Conservation (phyloP, 1,284 basidiomycete genomes). For the Cryptococcus sp. region DNA sequence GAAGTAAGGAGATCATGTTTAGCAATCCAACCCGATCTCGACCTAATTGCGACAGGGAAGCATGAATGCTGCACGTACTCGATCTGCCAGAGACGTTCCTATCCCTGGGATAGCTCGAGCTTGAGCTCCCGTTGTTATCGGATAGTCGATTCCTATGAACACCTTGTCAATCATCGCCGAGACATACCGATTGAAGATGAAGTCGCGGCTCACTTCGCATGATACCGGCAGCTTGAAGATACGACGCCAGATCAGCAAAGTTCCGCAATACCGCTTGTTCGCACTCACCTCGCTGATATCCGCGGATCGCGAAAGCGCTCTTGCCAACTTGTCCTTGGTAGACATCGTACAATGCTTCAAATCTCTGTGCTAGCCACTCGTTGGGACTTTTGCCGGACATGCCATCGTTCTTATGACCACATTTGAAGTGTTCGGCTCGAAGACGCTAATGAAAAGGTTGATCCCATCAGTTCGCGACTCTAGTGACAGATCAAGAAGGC, state of each 20-base stretch:
- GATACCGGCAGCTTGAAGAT: conserved; percentile 34
- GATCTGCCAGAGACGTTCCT: conserved; percentile 71
- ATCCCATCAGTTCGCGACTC: too few relatives aligned
- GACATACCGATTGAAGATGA: too few relatives aligned
- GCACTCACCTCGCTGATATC: conserved; percentile 38
- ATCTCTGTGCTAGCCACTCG: conserved; percentile 47
- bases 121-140: conserved; percentile 65
- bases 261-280: background rate
- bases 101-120: conserved; percentile 67
- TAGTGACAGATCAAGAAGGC: too few relatives aligned
- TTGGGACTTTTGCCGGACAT: conserved; percentile 36
- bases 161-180: too few relatives aligned
- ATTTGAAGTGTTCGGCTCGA: conserved; percentile 31
- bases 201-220: conserved; percentile 47
- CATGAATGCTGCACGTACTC: conserved; percentile 58
- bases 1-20: background rate
- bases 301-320: conserved; percentile 41
- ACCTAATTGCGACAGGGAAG: background rate
- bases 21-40: background rate
- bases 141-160: conserved; percentile 58
- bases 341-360: conserved; percentile 44
- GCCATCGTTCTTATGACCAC: conserved; percentile 40
- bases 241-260: conserved; percentile 6
- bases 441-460: too few relatives aligned
- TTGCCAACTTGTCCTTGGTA: conserved; percentile 45